Percentiles rank a stretch among this genome's conserved stretches.
These are phyloP conservation scores for Bromus sterilis DNA, from an alignment of 176 grass and related monocot species.

Conservation along the genomic window DNA sequence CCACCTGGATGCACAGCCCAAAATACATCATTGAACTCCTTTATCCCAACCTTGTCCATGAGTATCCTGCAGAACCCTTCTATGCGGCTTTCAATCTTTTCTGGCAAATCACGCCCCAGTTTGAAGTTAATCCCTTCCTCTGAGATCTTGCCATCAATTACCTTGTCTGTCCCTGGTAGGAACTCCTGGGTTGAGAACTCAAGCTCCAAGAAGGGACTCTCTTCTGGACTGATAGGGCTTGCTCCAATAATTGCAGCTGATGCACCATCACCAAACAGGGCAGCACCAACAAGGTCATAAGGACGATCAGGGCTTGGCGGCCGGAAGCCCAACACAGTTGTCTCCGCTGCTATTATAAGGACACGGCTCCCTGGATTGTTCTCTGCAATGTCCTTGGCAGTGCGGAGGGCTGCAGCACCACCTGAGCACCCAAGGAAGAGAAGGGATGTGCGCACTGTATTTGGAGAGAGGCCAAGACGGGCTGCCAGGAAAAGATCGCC, in stretches of 20 bases:
- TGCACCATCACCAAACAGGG: constrained; percentile 82
- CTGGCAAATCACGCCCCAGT: constrained; percentile 68
- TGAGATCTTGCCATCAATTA: constrained; percentile 64
- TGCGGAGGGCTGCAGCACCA: constrained; percentile 67
- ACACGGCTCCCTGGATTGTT: constrained; percentile 81
- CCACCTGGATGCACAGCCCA: constrained; percentile 85
- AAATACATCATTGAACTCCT: constrained; percentile 73
- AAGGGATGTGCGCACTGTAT: constrained; percentile 59
- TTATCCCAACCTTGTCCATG: constrained; percentile 40
- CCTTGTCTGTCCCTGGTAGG: constrained; percentile 65
- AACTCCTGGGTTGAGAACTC: constrained; percentile 66
- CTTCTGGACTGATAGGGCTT: constrained; percentile 43
- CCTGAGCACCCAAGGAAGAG: constrained; percentile 80
- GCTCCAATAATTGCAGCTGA: constrained; percentile 68
- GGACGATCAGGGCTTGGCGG: constrained; percentile 70
- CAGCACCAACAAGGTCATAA: constrained; percentile 81
- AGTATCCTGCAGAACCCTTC: constrained; percentile 74
- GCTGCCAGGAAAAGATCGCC: constrained; percentile 75
- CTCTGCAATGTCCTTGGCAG: constrained; percentile 94
- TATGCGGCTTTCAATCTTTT: constrained; percentile 57
- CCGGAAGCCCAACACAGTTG: constrained; percentile 74
- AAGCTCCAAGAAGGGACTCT: constrained; percentile 72
- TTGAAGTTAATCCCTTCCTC: constrained; percentile 90
- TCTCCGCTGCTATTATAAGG: constrained; percentile 71
- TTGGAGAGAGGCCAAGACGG: constrained; percentile 49